Evolutionary conservation across 2,329 filamentous ascomycete species (phyloP).

Genomic region (Hymenotorrendiella dingleyae): DNA sequence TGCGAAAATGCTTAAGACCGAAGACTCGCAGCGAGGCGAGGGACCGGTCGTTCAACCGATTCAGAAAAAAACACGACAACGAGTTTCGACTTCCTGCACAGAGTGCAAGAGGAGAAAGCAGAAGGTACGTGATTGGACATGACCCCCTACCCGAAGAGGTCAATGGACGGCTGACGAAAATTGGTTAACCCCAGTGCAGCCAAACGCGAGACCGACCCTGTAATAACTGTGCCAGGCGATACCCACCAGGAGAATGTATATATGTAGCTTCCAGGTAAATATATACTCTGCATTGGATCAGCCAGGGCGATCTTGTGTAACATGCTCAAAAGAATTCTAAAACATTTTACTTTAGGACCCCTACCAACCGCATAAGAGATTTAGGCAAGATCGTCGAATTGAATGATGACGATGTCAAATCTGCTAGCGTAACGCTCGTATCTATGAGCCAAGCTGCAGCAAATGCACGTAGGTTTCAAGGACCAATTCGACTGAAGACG

Average conservation of each 20-base stretch:
- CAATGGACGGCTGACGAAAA: conserved; percentile 8
- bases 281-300: not conserved
- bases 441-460: no score
- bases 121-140: conserved; percentile 16
- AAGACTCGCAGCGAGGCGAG: conserved; percentile 9
- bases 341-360: no score
- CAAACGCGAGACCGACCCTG: conserved; percentile 23
- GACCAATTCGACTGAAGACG: no score
- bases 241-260: conserved; percentile 21
- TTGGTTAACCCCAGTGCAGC: conserved; percentile 17
- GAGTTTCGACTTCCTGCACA: conserved; percentile 22
- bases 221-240: conserved; percentile 23
- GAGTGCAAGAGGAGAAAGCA: conserved; percentile 23
- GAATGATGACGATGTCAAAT: no score
- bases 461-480: no score
- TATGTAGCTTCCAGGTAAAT: conserved; percentile 18
- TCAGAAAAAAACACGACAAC: conserved; percentile 17
- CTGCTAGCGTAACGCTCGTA: no score
- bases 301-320: not conserved
- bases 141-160: not conserved
- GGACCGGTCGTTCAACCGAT: no score
- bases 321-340: not conserved
- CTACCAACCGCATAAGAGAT: no score
- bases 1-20: conserved; percentile 14
- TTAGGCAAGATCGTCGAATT: no score